Base-by-base conservation (phyloP, 2,329 filamentous ascomycete species). In the Penicillium digitatum region DNA sequence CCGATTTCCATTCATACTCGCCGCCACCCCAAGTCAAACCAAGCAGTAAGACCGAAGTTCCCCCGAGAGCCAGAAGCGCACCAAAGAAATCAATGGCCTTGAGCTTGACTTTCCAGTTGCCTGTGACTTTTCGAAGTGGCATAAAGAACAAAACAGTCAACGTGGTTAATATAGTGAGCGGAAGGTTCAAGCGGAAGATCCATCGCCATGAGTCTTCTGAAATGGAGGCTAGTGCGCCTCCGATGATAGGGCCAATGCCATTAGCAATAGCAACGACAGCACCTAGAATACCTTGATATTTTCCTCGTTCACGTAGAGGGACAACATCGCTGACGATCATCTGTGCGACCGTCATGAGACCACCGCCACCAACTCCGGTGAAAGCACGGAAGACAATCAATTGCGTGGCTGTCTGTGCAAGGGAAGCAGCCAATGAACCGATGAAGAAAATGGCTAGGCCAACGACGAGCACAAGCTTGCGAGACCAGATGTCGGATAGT, bases 281-380 rank as follows among this genome's bases (percentile, higher is more conserved):
- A 2, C 80, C 81, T 2, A 64, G 48, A 29, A 68, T 69, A 29
- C 78, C 85, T 69, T 92, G 88, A 62, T 75, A 82, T 64, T 82
- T 83, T 3, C 83, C 83, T 56, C 83, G 71, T 60, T 84, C 78
- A 59, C 82, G 77, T 4, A 86, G 71, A 1, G 81, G 80, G 0
- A 84, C 82, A 5, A 85, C 74, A 62, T 86, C 83, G n/a, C 77
- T 81, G 11, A 85, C 78, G 40, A 86, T 83, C 68, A 85, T 84
- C 75, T 84, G 83, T 6, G 78, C 73, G 26, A 85, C 70, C 3
- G 79, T 82, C 54, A 78, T 79, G 29, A 87, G 77, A 2, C 85
- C 85, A 2, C 84, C 85, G 38, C 80, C 80, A 10, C 82, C 83
- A 12, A 87, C 74, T 40, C 85, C 84, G 2, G 83, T 80, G 20